Conservation (phyloP, 192 early-diverging fungal genomes). For the Coemansia erecta region DNA sequence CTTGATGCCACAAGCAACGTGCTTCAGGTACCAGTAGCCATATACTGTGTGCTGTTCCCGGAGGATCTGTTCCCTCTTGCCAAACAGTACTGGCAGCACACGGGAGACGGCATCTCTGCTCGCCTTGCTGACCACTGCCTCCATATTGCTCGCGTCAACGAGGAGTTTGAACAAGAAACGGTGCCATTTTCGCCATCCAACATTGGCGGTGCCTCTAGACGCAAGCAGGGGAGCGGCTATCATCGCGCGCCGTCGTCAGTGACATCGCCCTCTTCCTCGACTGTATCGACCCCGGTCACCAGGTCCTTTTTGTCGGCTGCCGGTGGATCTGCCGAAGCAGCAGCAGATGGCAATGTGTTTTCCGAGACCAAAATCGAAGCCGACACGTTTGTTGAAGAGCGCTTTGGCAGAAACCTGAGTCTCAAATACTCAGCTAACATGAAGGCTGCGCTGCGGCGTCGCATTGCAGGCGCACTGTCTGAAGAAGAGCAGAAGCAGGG, state of each 20-base stretch:
- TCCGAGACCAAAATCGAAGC: slow-evolving; percentile 32
- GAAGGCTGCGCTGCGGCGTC: slow-evolving; percentile 68
- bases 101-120: slow-evolving; percentile 84
- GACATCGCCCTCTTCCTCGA: slow-evolving; percentile 3
- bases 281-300: neutral
- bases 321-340: neutral
- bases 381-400: slow-evolving; percentile 79
- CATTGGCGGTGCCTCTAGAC: neutral
- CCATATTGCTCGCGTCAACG: slow-evolving; percentile 62
- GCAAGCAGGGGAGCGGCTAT: slow-evolving; percentile 17
- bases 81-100: slow-evolving; percentile 97
- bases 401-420: slow-evolving; percentile 89
- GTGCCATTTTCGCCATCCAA: slow-evolving; percentile 7
- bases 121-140: slow-evolving; percentile 84
- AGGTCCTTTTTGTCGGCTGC: neutral
- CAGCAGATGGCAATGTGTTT: slow-evolving; percentile 8
- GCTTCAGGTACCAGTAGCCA: slow-evolving; percentile 52
- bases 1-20: slow-evolving; percentile 45
- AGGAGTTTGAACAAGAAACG: slow-evolving; percentile 28
- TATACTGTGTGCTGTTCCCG: slow-evolving; percentile 76
- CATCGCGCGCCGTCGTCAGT: neutral
- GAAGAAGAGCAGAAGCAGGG: slow-evolving; percentile 45
- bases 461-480: slow-evolving; percentile 78
- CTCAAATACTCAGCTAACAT: slow-evolving; percentile 66
- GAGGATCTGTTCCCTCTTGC: slow-evolving; percentile 63